These are phyloP conservation scores for Posidonia oceanica DNA, from an alignment of 116 monocot species.

Conservation along the genomic window DNA sequence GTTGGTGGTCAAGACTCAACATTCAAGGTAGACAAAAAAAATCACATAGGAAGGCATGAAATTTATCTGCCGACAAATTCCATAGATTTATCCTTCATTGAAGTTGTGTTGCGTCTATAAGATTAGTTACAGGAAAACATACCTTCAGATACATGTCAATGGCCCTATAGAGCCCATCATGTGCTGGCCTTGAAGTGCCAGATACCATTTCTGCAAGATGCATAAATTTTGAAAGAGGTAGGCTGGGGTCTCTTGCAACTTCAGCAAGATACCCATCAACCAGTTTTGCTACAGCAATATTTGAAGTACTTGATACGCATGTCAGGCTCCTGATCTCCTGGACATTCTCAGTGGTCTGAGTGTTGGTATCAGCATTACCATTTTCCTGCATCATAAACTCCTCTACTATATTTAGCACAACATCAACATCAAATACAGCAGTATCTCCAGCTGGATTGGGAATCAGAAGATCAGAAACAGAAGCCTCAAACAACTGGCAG, in stretches of 20 bases:
- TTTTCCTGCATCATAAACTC: constrained; percentile 55
- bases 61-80: no score
- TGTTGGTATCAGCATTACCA: constrained; percentile 1
- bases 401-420: constrained; percentile 55
- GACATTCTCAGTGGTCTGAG: constrained; percentile 10
- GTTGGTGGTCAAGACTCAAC: no score
- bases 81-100: neutral
- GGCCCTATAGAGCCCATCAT: constrained; percentile 84
- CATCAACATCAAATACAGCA: constrained; percentile 47
- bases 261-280: constrained; percentile 76
- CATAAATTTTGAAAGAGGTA: constrained; percentile 55
- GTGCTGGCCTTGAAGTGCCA: constrained; percentile 49
- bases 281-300: constrained; percentile 50
- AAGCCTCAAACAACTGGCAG: constrained; percentile 51
- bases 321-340: constrained; percentile 17
- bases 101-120: neutral
- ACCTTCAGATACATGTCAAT: constrained; percentile 86
- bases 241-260: constrained; percentile 56
- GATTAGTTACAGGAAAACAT: neutral
- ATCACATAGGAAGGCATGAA: no score
- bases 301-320: constrained; percentile 20
- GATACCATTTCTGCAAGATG: constrained; percentile 63
- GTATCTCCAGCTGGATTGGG: constrained; percentile 28
- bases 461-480: constrained; percentile 62
- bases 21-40: no score